Base-by-base conservation (phyloP, 1,139 yeast genomes). In the Geotrichum candidum region DNA sequence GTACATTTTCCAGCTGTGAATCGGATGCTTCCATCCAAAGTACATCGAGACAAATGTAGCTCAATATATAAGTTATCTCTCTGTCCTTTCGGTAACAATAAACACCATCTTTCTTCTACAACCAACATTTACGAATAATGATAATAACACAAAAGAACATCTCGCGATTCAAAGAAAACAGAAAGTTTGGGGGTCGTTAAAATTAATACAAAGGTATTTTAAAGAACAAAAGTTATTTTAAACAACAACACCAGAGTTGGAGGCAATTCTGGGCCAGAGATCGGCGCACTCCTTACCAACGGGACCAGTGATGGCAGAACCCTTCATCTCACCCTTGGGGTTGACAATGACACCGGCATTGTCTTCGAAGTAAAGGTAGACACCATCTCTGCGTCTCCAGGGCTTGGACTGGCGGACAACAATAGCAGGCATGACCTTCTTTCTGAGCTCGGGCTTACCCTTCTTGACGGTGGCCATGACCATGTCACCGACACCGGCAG, bases 311-410 rank as follows among this genome's bases (percentile, higher is more conserved):
- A 95, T 94, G 78, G 99, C 99, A 74, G 99, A 95, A 83, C 99
- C 99, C 87, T 95, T 95, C 99, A 95, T 95, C 84, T 95, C 99
- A 86, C 99, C 99, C 94, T 95, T 95, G 80, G 99, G 99, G 85
- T 95, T 95, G 80, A 94, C 99, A 78, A 95, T 95, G 81, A 95
- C 99, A 88, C 99, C 99, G 72, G 99, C 99, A 79, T 95, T 95
- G 84, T 95, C 99, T 87, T 95, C 99, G 77, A 95, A 95, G 92
- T 95, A 95, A 81, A 95, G 90, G 91, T 81, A 95, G 77, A 91
- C 90, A 89, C 99, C 99, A 79, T 95, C 99, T 87, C 88, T 91
- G 89, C 99, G 90, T 92, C 99, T 92, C 99, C 99, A 95, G 75
- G 99, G 95, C 87, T 94, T 94, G 73, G 99, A 84, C 86, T 95